Base-by-base conservation (phyloP, 2,329 filamentous ascomycete genomes). In the Aspergillus sp. region DNA sequence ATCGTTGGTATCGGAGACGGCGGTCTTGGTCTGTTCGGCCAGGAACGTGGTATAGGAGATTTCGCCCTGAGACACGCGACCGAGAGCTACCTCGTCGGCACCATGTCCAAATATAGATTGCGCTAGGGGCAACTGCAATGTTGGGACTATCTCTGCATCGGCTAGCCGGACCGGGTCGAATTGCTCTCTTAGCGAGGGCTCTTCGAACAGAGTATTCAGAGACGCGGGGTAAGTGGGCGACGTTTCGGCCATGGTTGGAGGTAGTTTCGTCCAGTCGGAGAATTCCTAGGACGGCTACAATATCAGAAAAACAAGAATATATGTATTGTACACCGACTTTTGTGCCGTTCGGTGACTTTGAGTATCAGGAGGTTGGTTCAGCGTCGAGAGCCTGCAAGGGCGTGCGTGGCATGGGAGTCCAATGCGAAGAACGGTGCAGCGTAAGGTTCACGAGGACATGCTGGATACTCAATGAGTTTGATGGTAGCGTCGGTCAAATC, bases 31-130 rank as follows among this genome's bases (percentile, higher is more conserved):
- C 56, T 72, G 67, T 32, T 66, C 63, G 22, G 69, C 58, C 10
- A 77, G 54, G 26, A 73, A 71, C 19, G 65, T 60, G 6, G 71
- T 70, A 50, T 72, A 72, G 6, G 71, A 69, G 8, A 62, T 62
- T n/a, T 71, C 65, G 5, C 65, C 69, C 6, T 51, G 53, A 24
- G 62, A 56, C 33, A 75, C 63, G 14, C 65, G 63, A 16, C 52
- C 54, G 38, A 73, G 51, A 13, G 62, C 59, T 3, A 64, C 57
- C 8, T 66, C 52, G 6, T 60, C 51, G 16, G 60, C 50, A 36
- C 67, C 63, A 51, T 73, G 69, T 13, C 73, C 74, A 30, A 76
- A 64, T 16, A 77, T 47, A 11, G 65, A 63, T 24, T 68, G 66
- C 17, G 73, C 73, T 16, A 76, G 57, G 8, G 73, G 67, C 48